phyloP scores from a whole-genome alignment of 1,284 basidiomycete genomes.

The Waitea zeae region DNA sequence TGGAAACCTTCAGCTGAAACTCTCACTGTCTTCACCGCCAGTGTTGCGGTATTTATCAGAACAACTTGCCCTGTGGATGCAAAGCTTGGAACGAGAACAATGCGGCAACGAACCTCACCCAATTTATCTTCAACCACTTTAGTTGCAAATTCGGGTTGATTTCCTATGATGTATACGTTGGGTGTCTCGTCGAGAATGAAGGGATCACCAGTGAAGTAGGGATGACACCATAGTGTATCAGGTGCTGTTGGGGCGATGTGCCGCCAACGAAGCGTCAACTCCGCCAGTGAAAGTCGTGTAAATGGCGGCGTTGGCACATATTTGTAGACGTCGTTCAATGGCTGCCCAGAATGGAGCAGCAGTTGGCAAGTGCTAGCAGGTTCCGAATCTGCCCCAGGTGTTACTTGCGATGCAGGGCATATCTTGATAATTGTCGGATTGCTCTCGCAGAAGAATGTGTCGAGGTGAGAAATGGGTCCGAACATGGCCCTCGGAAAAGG shows the following conservation, averaged over 20 bases:
- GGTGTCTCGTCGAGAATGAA: constrained; percentile 79
- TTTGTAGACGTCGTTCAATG: constrained; percentile 89
- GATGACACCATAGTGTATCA: constrained; percentile 97
- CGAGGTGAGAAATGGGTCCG: constrained; percentile 42
- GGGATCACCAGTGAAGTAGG: constrained; percentile 78
- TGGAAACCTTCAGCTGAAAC: too few species aligned
- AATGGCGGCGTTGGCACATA: constrained; percentile 60
- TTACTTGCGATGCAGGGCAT: neutral
- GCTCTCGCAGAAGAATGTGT: constrained; percentile 66
- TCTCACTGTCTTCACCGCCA: constrained; percentile 26
- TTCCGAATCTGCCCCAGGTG: constrained; percentile 4
- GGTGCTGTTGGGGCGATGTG: constrained; percentile 97
- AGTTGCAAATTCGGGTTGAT: constrained; percentile 75
- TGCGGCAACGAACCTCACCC: constrained; percentile 32
- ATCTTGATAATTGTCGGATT: constrained; percentile 74
- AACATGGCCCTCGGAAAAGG: constrained; percentile 87
- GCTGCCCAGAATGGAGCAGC: constrained; percentile 80
- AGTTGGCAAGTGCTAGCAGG: constrained; percentile 27
- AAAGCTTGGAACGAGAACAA: constrained; percentile 80
- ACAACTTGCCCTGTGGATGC: constrained; percentile 44
- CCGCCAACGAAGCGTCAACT: constrained; percentile 78
- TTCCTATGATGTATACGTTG: constrained; percentile 85
- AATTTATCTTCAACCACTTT: constrained; percentile 29
- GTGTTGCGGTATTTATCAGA: constrained; percentile 38
- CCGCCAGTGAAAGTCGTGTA: constrained; percentile 57